Base-by-base conservation (phyloP, 129 eudicot species). In the Smallanthus sonchifolius region DNA sequence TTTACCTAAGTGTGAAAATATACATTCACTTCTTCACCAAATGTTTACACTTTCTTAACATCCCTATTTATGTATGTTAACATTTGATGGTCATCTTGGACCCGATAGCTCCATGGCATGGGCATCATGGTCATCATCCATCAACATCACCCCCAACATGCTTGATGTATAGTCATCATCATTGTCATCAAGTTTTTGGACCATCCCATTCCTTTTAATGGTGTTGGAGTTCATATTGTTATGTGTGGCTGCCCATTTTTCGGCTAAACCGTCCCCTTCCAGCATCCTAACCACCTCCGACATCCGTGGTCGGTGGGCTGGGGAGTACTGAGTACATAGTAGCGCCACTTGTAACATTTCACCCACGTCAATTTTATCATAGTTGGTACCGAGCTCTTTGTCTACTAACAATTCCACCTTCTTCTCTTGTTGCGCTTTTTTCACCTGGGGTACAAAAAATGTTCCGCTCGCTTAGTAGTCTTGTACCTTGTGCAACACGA, bases 91-190 rank as follows among this genome's bases (percentile, higher is more conserved):
- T 73, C 88, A 93, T 69, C 98, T 90, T 76, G 96, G 98, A 75
- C 98, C 98, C 63, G 98, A 92, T 61, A 92, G 95, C 75, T 86
- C 97, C 89, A 90, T 93, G 73, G 95, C 96, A 84, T 86, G 85
- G 19, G 91, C 80, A 81, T 90, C 97, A 79, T 86, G 81, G 80
- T 91, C 94, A 69, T 87, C 84, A 82, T 86, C 91, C 86, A 86
- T 85, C 74, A 77, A 74, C 86, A 85, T 87, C 93, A 86, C 87
- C 45, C 87, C 97, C 69, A 87, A 86, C 86, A 88, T 82, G 84
- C 89, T 86, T 64, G 87, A 88, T 72, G 83, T 79, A 65, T 75
- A 74, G 82, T 86, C 96, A 77, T 83, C 83, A 80, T 87, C 95
- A 74, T 83, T 73, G 79, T 83, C 92, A 70, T 81, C 89, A 70